Percentiles rank a stretch among this genome's conserved stretches.
Evolutionary conservation across 2,329 filamentous ascomycete genomes (phyloP).

Genomic region (Beauveria sp.): DNA sequence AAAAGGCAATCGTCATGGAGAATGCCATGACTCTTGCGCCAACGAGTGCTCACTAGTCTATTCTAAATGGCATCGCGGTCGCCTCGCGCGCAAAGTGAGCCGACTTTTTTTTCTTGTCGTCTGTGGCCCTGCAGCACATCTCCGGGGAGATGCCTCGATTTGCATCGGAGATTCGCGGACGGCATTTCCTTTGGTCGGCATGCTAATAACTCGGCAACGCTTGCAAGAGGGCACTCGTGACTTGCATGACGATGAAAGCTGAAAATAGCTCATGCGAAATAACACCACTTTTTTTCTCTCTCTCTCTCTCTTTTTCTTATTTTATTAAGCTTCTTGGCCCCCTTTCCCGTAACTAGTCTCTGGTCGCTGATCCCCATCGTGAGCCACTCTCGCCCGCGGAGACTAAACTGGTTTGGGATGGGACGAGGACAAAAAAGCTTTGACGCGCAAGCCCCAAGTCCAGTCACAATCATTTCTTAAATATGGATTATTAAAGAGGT

Average conservation of each 20-base stretch:
- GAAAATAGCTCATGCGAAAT: background rate
- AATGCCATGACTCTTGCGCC: background rate
- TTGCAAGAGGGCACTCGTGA: background rate
- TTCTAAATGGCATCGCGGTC: background rate
- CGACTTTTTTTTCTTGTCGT: background rate
- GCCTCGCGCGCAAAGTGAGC: background rate
- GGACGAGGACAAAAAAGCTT: background rate
- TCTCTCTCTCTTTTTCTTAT: background rate
- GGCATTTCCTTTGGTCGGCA: background rate
- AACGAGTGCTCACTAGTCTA: background rate
- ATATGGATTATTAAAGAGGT: background rate
- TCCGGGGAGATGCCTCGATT: background rate
- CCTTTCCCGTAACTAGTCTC: background rate
- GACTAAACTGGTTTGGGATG: constrained; percentile 1
- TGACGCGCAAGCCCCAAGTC: background rate
- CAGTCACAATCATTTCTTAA: too few relatives aligned
- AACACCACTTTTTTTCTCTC: background rate
- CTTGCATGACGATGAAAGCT: background rate
- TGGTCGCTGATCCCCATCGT: background rate
- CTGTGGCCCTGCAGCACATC: background rate
- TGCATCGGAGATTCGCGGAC: constrained; percentile 3
- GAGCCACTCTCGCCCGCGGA: background rate
- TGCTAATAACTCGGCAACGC: too few relatives aligned
- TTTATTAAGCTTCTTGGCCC: background rate
- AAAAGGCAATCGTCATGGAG: background rate